Conservation (phyloP, 768 basidiomycete species). For the Coprinellus micaceus region DNA sequence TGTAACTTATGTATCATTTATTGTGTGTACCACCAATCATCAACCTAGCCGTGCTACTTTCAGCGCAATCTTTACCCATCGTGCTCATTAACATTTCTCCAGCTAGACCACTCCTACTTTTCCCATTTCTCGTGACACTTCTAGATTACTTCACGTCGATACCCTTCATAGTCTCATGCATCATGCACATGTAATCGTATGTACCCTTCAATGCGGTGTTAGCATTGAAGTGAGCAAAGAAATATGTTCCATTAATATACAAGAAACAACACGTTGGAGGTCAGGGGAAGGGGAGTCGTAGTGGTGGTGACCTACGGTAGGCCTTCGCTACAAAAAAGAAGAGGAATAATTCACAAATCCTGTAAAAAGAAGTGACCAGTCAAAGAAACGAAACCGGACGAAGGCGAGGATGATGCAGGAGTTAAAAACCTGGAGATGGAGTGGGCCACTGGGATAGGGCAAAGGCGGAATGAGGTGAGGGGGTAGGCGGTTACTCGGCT, state of each 20-base stretch:
- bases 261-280: not conserved
- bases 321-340: not conserved
- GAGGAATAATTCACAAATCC: not conserved
- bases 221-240: not conserved
- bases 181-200: not conserved
- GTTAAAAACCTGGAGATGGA: not conserved
- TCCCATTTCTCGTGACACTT: no score
- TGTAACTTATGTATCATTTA: no score
- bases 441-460: not conserved
- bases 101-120: no score
- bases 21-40: no score
- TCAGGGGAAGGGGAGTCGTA: not conserved
- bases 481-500: slow-evolving; percentile 51
- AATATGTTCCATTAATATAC: slow-evolving; percentile 13
- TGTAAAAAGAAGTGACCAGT: no score
- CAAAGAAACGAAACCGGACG: slow-evolving; percentile 2
- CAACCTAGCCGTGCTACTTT: no score
- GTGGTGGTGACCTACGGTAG: not conserved
- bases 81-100: no score
- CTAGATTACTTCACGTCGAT: no score
- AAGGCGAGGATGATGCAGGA: not conserved
- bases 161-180: no score
- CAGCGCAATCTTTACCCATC: slow-evolving; percentile 2
- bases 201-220: no score
- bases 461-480: not conserved